Evolutionary conservation across 1,139 yeast genomes (phyloP).

Genomic region (Yamadazyma triangularis): DNA sequence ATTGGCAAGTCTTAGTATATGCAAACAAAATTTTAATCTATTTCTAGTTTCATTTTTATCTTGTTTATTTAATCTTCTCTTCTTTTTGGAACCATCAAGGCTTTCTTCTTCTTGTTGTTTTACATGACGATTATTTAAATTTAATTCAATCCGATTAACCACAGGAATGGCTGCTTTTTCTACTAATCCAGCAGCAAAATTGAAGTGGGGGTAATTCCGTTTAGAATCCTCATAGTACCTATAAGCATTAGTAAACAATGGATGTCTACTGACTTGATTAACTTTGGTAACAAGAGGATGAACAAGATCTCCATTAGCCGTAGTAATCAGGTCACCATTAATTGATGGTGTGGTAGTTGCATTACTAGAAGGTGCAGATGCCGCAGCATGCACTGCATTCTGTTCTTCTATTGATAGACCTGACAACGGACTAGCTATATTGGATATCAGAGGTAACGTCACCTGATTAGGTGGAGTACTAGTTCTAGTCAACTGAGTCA

Average conservation of each 20-base stretch:
- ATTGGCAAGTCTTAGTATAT: constrained; percentile 70
- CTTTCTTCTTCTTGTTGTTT: constrained; percentile 16
- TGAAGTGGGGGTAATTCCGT: constrained; percentile 52
- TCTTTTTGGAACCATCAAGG: constrained; percentile 16
- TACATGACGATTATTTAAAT: constrained; percentile 37
- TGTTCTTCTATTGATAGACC: constrained; percentile 4
- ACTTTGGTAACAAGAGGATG: constrained; percentile 46
- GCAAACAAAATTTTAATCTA: constrained; percentile 68
- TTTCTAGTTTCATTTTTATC: constrained; percentile 56
- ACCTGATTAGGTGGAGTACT: constrained; percentile 6
- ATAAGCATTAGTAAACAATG: constrained; percentile 54
- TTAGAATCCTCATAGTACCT: constrained; percentile 56
- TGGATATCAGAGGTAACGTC: not conserved
- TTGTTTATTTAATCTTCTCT: constrained; percentile 12
- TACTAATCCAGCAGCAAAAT: constrained; percentile 63
- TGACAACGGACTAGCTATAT: constrained; percentile 1
- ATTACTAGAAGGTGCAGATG: too few relatives aligned
- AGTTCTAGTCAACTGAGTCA: constrained; percentile 29
- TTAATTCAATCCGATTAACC: constrained; percentile 47
- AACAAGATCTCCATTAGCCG: constrained; percentile 11
- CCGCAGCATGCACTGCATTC: not conserved
- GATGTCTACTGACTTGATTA: constrained; percentile 40
- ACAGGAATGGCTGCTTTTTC: constrained; percentile 61
- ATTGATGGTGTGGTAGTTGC: too few relatives aligned
- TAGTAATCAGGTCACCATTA: constrained; percentile 1